Percentiles rank a stretch among this genome's conserved stretches.
Conservation (phyloP, 1,284 basidiomycete genomes). For the Heterobasidion irregulare region DNA sequence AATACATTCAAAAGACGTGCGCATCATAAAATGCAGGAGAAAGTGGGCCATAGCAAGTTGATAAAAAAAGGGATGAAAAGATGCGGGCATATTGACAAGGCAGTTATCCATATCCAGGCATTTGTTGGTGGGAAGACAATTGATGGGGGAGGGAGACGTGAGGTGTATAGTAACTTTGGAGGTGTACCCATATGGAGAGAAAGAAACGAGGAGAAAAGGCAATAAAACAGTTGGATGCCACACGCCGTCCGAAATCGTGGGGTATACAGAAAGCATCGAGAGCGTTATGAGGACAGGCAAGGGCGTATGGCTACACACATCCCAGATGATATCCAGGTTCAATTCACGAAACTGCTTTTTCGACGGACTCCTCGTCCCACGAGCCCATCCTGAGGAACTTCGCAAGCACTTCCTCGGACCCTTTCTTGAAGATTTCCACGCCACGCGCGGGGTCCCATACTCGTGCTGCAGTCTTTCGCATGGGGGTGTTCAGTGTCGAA, state of each 20-base stretch:
- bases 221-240: constrained; percentile 4
- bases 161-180: too few species aligned
- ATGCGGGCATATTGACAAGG: too few species aligned
- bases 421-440: constrained; percentile 73
- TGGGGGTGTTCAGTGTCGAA: constrained; percentile 15
- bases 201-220: neutral
- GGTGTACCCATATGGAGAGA: neutral
- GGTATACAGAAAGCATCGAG: neutral
- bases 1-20: too few species aligned
- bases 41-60: too few species aligned
- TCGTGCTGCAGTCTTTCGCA: constrained; percentile 31
- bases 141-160: too few species aligned
- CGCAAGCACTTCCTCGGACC: constrained; percentile 75
- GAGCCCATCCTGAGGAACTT: constrained; percentile 66
- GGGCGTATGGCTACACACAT: constrained; percentile 2
- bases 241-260: constrained; percentile 1
- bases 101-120: too few species aligned
- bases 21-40: too few species aligned
- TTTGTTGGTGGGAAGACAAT: too few species aligned
- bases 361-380: constrained; percentile 46
- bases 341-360: constrained; percentile 1
- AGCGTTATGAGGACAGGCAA: neutral
- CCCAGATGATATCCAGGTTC: constrained; percentile 5
- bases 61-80: too few species aligned
- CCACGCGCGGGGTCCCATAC: constrained; percentile 76